Conservation (phyloP, 2,329 filamentous ascomycete species). For the Clonostachys chloroleuca region DNA sequence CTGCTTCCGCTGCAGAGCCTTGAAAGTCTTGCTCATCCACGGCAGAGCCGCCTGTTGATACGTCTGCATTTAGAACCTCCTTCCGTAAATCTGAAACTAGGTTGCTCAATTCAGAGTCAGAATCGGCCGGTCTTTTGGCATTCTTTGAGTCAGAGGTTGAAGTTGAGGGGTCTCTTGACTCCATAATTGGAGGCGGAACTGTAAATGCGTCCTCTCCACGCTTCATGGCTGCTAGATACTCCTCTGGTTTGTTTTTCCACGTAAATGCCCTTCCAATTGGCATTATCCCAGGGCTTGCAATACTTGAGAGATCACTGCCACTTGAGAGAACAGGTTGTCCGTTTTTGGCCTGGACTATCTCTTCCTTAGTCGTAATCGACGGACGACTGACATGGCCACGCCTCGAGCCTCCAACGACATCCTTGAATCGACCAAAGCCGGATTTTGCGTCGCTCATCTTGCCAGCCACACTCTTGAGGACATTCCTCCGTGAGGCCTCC, state of each 20-base stretch:
- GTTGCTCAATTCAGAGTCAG: conserved; percentile 15
- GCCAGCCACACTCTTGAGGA: conserved; percentile 76
- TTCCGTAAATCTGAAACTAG: conserved; percentile 35
- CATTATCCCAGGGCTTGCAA: conserved; percentile 1
- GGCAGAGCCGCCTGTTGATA: conserved; percentile 55
- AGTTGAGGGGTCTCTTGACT: conserved; percentile 14
- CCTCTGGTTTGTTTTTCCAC: conserved; percentile 61
- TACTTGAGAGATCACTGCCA: conserved; percentile 3
- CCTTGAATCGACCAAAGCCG: conserved; percentile 80
- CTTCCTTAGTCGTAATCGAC: conserved; percentile 46
- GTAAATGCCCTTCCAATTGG: conserved; percentile 45
- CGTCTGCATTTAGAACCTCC: conserved; percentile 34
- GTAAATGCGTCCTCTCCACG: conserved; percentile 10
- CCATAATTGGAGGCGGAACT: conserved; percentile 5
- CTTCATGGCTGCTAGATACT: conserved; percentile 42
- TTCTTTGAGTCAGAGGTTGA: conserved; percentile 14
- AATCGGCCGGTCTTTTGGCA: conserved; percentile 9
- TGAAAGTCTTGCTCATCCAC: conserved; percentile 56
- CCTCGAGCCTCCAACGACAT: conserved; percentile 65
- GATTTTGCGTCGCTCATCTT: conserved; percentile 78
- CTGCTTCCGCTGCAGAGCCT: conserved; percentile 43
- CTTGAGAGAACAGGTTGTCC: neutral
- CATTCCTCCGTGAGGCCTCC: conserved; percentile 56
- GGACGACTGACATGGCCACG: conserved; percentile 47
- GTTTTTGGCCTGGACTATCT: conserved; percentile 17